These are phyloP conservation scores for Phytopythium cucurbitacearum DNA, from an alignment of 352 stramenopile species.

Conservation along the genomic window DNA sequence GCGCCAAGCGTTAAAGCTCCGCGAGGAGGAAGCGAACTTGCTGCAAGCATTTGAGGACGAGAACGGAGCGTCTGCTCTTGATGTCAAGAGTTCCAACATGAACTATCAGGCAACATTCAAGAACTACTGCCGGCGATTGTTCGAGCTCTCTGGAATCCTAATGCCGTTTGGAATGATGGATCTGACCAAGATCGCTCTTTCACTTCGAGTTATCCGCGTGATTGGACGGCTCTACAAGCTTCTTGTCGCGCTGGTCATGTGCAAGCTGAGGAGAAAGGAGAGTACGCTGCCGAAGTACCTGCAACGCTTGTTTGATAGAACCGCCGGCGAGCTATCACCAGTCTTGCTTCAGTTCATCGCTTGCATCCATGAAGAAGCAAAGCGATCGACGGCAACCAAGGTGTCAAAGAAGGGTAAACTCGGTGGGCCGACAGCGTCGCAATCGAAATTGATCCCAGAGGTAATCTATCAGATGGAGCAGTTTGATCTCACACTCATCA, in stretches of 20 bases:
- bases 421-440: conserved; percentile 9
- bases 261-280: conserved; percentile 39
- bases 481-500: conserved; percentile 59
- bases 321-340: conserved; percentile 31
- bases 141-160: conserved; percentile 29
- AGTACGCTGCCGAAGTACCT: conserved; percentile 34
- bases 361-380: conserved; percentile 43
- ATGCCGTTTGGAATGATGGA: conserved; percentile 46
- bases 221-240: conserved; percentile 52
- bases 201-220: conserved; percentile 38
- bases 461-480: conserved; percentile 70
- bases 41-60: conserved; percentile 37
- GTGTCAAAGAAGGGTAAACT: conserved; percentile 6
- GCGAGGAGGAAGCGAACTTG: conserved; percentile 28
- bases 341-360: conserved; percentile 46
- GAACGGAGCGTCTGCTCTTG: conserved; percentile 20
- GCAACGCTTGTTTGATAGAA: conserved; percentile 42
- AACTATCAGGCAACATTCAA: conserved; percentile 24
- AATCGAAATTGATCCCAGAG: conserved; percentile 59
- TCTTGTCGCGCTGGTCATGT: conserved; percentile 30
- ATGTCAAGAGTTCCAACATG: conserved; percentile 10
- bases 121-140: conserved; percentile 22
- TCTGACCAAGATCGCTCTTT: conserved; percentile 25
- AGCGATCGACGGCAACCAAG: conserved; percentile 9
- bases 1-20: conserved; percentile 30